Base-by-base conservation (phyloP, 176 grass and related monocot species). In the Oryza officinalis region DNA sequence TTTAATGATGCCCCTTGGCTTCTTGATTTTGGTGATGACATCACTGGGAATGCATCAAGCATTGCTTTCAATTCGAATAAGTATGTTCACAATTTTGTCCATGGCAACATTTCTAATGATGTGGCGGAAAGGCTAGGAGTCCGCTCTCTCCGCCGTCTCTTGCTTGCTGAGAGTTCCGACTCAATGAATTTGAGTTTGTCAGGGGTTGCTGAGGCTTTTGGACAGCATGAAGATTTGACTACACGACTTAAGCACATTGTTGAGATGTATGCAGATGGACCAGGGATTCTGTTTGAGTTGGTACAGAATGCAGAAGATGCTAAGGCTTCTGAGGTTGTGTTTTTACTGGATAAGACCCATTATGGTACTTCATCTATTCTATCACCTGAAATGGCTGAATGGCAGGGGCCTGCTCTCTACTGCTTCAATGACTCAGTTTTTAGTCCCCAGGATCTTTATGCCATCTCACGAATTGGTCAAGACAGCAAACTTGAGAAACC, bases 351-450 rank as follows among this genome's bases (percentile, higher is more conserved):
- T 81, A 98, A 98, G 75, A 98, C 91, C 83, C 88, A 95, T 23
- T 98, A 98, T 83, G 92, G 95, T 13, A 98, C 91, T 81, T 98
- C 95, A 67, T 98, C 95, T 54, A 87, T 98, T 91, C 92, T 98
- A 88, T 98, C 95, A 82, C 95, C 95, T 89, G 90, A 98, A 95
- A 95, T 98, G 92, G 90, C 91, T 90, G 92, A 98, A 89, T 98
- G 95, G 95, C 95, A 98, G 87, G 95, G 95, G 6, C 92, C 95
- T 85, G 90, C 92, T 86, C 92, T 98, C 67, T 98, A 98, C 76
- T 98, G 92, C 84, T 98, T 91, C 76, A 98, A 98, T 60, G 80
- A 98, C 67, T 98, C 95, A 73, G 76, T 98, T 91, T 98, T 98
- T 81, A 98, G 88, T 71, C 88, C 95, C 47, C 93, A 98, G 77